These are phyloP conservation scores for Corchorus capsularis DNA, from an alignment of 345 rosid species.

Conservation along the genomic window DNA sequence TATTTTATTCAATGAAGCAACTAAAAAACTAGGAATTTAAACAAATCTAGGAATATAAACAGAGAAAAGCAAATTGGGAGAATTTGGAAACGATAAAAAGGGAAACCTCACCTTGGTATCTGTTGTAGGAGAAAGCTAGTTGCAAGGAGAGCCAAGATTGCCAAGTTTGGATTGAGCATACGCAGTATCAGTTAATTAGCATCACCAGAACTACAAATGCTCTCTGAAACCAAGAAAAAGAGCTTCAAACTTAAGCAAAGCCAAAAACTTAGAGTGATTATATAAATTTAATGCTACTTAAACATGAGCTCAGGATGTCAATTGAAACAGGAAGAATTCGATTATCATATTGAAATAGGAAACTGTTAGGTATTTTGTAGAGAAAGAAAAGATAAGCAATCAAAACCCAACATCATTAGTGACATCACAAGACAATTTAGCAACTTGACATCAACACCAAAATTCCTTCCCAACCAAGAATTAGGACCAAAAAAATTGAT, in stretches of 20 bases:
- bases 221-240: background rate
- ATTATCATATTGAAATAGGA: background rate
- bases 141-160: background rate
- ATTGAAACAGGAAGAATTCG: background rate
- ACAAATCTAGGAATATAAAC: slow-evolving; percentile 11
- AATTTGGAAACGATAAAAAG: slow-evolving; percentile 11
- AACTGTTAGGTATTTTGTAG: background rate
- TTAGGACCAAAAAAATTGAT: too few relatives aligned
- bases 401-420: too few relatives aligned
- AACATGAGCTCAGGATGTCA: too few relatives aligned
- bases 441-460: too few relatives aligned
- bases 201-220: background rate
- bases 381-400: too few relatives aligned
- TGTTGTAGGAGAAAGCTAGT: background rate
- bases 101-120: background rate
- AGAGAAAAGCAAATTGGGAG: background rate
- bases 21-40: background rate
- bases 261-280: background rate
- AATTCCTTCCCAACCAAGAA: too few relatives aligned
- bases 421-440: too few relatives aligned
- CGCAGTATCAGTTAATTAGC: slow-evolving; percentile 1
- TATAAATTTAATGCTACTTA: background rate
- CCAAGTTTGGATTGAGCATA: background rate
- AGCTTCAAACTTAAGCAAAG: slow-evolving; percentile 3
- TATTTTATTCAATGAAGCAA: background rate